Base-by-base conservation (phyloP, 1,284 basidiomycete species). In the Dichomitus squalens region DNA sequence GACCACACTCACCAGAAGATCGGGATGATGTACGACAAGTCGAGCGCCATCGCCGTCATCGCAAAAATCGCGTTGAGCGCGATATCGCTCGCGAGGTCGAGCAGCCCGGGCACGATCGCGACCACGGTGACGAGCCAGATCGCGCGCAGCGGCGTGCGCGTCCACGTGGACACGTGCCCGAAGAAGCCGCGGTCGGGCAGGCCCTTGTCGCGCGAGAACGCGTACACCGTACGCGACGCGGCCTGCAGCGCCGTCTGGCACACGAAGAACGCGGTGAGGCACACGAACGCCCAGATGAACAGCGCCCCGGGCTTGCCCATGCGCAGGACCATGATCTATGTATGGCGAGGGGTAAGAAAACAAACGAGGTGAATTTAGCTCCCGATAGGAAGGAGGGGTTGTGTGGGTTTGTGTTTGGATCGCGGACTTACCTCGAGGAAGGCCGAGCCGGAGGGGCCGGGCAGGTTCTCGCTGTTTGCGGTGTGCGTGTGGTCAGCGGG, bases 21-120 rank as follows among this genome's bases (percentile, higher is more conserved):
- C 1, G 90, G 88, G 58, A 92, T 87, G 59, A 90, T 81, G 66
- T 92, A 92, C 64, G 85, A 88, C 47, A 86, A 69, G 66, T 91
- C 87, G 27, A 85, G 74, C 12, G 86, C 85, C 74, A 92, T 90
- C 9, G 90, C 88, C 2, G 87, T 88, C 57, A 90, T 78, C 1
- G 88, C 86, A 74, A 95, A 94, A 68, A 97, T 85, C 49, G 95
- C 95, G 52, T 88, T 87, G 23, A 91, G 86, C 1, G 95, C 93
- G 43, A 89, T 78, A 20, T 85, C 80, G 59, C 87, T 90, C 7
- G 91, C 93, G 57, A 95, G 84, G 64, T 88, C 86, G 34, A 95
- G 81, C 20, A 93, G 74, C 12, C 81, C 87, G 2, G 94, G 93
- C 34, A 93, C 79, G 63, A 88, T 77, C 62, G 82, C 80, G 57